These are phyloP conservation scores for Triticum turgidum DNA, from an alignment of 176 grass and related monocot genomes.

Conservation along the genomic window DNA sequence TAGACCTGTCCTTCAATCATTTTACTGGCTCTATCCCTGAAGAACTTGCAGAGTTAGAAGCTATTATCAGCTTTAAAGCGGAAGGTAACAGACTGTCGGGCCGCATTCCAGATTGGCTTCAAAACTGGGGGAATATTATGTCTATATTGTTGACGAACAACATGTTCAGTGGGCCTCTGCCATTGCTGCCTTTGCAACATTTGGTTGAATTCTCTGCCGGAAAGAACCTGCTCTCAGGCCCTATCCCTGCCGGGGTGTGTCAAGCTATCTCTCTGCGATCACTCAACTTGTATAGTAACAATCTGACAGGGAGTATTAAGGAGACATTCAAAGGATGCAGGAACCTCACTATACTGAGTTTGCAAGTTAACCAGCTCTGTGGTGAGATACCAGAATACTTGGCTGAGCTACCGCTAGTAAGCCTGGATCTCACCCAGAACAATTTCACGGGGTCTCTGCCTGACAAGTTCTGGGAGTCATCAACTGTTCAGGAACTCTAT, in stretches of 20 bases:
- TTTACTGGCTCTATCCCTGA: slow-evolving; percentile 61
- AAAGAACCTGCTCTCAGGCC: slow-evolving; percentile 54
- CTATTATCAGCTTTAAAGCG: slow-evolving; percentile 46
- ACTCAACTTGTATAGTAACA: slow-evolving; percentile 53
- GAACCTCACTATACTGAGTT: slow-evolving; percentile 58
- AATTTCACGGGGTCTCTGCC: slow-evolving; percentile 68
- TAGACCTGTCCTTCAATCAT: slow-evolving; percentile 58
- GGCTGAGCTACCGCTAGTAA: slow-evolving; percentile 52
- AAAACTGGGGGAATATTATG: slow-evolving; percentile 45
- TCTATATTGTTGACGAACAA: slow-evolving; percentile 47
- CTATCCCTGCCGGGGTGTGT: slow-evolving; percentile 54
- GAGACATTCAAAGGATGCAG: slow-evolving; percentile 59
- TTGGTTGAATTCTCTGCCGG: slow-evolving; percentile 58
- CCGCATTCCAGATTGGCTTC: slow-evolving; percentile 63
- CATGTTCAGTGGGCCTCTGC: slow-evolving; percentile 51
- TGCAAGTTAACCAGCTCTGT: slow-evolving; percentile 60
- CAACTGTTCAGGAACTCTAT: slow-evolving; percentile 51
- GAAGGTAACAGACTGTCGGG: slow-evolving; percentile 66
- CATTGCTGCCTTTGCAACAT: slow-evolving; percentile 33
- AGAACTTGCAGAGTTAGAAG: slow-evolving; percentile 54
- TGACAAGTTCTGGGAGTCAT: slow-evolving; percentile 56
- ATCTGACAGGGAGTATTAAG: slow-evolving; percentile 63
- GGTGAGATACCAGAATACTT: slow-evolving; percentile 78
- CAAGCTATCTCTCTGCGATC: slow-evolving; percentile 39
- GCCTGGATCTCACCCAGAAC: slow-evolving; percentile 59